Conservation (phyloP, 805 yeast genomes). For the Metschnikowia chrysomelidarum region DNA sequence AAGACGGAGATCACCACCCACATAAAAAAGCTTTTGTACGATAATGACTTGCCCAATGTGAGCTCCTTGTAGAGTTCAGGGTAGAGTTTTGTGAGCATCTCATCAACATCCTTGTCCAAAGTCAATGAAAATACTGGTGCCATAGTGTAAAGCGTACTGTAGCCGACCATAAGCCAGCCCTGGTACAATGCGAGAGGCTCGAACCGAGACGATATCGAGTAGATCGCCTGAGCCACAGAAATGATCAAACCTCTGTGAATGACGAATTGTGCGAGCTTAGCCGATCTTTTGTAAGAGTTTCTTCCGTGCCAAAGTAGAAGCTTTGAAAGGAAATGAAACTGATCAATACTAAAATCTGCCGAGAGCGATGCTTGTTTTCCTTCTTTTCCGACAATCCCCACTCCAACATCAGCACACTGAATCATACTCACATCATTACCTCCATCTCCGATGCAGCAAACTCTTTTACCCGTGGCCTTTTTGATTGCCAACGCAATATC, state of each 20-base stretch:
- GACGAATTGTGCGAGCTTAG: constrained; percentile 92
- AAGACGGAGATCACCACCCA: constrained; percentile 90
- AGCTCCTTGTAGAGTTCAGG: constrained; percentile 95
- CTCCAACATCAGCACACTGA: constrained; percentile 98
- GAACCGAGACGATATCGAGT: constrained; percentile 77
- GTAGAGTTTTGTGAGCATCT: constrained; percentile 80
- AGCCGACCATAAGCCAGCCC: constrained; percentile 98
- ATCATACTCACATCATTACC: constrained; percentile 99
- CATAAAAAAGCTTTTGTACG: constrained; percentile 82
- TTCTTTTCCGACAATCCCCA: constrained; percentile 98
- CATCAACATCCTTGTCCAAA: constrained; percentile 87
- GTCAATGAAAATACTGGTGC: constrained; percentile 95
- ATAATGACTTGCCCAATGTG: constrained; percentile 81
- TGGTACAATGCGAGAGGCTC: constrained; percentile 94
- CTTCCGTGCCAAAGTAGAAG: constrained; percentile 96
- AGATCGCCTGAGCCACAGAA: constrained; percentile 93
- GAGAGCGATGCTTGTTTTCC: constrained; percentile 97
- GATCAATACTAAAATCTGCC: constrained; percentile 93
- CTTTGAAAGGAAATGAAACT: constrained; percentile 85
- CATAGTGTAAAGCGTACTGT: constrained; percentile 96
- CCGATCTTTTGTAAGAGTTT: constrained; percentile 92
- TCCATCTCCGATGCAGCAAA: constrained; percentile 98
- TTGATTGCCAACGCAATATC: constrained; percentile 85
- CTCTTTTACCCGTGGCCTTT: constrained; percentile 78
- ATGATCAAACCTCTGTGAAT: constrained; percentile 95